Percentiles rank a stretch among this genome's conserved stretches.
phyloP scores from a whole-genome alignment of 2,329 filamentous ascomycete genomes.

The Fusarium sp. region DNA sequence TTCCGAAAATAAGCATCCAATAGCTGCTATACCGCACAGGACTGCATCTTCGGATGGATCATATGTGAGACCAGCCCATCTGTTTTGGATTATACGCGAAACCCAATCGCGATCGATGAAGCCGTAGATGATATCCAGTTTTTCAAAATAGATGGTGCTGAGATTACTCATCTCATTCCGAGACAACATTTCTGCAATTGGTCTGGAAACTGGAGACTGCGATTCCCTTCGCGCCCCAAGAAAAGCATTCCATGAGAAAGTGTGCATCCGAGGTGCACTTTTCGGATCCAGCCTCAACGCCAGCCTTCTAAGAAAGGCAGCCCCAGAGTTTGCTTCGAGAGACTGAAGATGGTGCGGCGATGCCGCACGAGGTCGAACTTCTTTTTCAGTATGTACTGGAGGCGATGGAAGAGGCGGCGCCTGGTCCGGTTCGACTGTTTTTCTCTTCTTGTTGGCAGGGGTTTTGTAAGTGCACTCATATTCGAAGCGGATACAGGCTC shows the following conservation, averaged over 20 bases:
- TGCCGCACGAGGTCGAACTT: not conserved
- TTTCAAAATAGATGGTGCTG: constrained; percentile 61
- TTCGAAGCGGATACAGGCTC: constrained; percentile 64
- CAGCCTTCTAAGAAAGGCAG: constrained; percentile 65
- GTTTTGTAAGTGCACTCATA: constrained; percentile 62
- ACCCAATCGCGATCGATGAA: constrained; percentile 55
- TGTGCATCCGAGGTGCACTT: constrained; percentile 63
- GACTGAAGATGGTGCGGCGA: constrained; percentile 51
- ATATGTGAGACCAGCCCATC: constrained; percentile 49
- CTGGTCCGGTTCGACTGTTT: not conserved
- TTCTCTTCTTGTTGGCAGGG: constrained; percentile 22
- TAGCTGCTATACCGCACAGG: constrained; percentile 65
- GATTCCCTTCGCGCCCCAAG: constrained; percentile 44
- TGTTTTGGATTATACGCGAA: constrained; percentile 43
- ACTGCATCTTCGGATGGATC: constrained; percentile 50
- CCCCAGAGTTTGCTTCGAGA: constrained; percentile 67
- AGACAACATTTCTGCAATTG: constrained; percentile 59
- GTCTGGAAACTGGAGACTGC: constrained; percentile 41
- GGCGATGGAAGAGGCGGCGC: constrained; percentile 3
- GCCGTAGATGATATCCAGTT: constrained; percentile 64
- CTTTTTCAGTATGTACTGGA: constrained; percentile 2
- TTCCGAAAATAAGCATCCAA: constrained; percentile 64
- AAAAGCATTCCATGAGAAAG: constrained; percentile 66
- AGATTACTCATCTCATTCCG: constrained; percentile 60
- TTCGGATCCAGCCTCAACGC: constrained; percentile 64